Evolutionary conservation across 2,329 filamentous ascomycete genomes (phyloP).

Genomic region (Zelopaecilomyces penicillatus): DNA sequence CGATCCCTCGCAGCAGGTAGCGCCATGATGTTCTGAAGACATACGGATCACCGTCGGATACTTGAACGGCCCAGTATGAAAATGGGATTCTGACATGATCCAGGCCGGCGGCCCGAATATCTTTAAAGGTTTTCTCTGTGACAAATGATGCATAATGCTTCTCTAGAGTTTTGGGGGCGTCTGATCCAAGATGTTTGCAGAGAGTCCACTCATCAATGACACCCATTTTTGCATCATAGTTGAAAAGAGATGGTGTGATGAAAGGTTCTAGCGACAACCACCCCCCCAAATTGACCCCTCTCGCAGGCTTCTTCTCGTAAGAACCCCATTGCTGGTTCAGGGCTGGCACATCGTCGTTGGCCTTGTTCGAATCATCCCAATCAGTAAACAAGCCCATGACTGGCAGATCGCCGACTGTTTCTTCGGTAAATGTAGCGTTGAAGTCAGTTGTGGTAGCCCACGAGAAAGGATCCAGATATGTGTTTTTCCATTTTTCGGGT

Average conservation of each 20-base stretch:
- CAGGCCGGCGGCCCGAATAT: constrained; percentile 79
- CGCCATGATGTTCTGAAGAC: constrained; percentile 82
- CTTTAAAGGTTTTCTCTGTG: constrained; percentile 71
- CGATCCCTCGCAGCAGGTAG: constrained; percentile 85
- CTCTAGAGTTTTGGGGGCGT: constrained; percentile 64
- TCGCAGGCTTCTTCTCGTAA: constrained; percentile 70
- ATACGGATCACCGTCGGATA: constrained; percentile 81
- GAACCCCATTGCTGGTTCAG: constrained; percentile 67
- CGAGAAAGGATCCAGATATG: constrained; percentile 77
- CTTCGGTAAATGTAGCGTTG: constrained; percentile 86
- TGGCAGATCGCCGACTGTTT: constrained; percentile 76
- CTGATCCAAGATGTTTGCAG: constrained; percentile 57
- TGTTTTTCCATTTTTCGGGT: constrained; percentile 60
- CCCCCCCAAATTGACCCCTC: constrained; percentile 86
- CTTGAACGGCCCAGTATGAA: constrained; percentile 87
- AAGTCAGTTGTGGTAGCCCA: constrained; percentile 90
- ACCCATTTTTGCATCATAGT: constrained; percentile 50
- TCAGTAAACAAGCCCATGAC: constrained; percentile 79
- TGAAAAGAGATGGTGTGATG: constrained; percentile 87
- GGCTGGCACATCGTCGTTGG: constrained; percentile 73
- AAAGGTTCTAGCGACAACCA: constrained; percentile 94
- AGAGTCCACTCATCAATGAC: constrained; percentile 88
- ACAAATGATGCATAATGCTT: constrained; percentile 87
- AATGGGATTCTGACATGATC: constrained; percentile 96
- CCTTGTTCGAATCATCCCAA: constrained; percentile 74